Base-by-base conservation (phyloP, 768 basidiomycete species). In the Pleurotus ostreatus region DNA sequence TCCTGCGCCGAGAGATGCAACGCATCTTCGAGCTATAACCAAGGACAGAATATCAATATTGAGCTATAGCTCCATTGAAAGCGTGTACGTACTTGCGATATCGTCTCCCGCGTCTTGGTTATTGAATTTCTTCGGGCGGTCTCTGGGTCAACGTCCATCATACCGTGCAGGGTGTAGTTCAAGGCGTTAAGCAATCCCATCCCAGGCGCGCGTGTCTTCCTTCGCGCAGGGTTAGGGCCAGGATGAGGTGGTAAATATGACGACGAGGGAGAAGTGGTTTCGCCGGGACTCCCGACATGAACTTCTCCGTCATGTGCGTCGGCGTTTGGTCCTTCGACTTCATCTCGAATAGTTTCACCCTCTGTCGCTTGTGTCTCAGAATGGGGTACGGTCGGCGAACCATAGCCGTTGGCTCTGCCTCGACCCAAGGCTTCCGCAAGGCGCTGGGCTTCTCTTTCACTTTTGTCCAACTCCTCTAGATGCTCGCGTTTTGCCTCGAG, bases 121-220 rank as follows among this genome's bases (percentile, higher is more conserved):
- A 99, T 98, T 52, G 87, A 84, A 65, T 89, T 98, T 60, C 97
- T 79, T 58, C 97, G 78, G 4, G 96, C 95, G 15, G 90, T 92
- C 74, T 98, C 97, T 2, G 97, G 97, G 71, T 99, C 97, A 15
- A 91, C 91, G 63, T 99, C 97, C 88, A 99, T 98, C 86, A 98
- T 95, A 4, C 96, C 95, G 62, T 95, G 94, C 55, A 99, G 69
- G 20, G 94, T 95, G 71, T 97, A 95, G 65, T 89, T 94, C 43
- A 99, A 75, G 13, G 97, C 97, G 62, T 86, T 93, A 37, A 99
- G 65, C 20, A 99, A 73, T 16, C 92, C 94, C 80, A 91, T 91
- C 5, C 89, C 90, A 54, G 89, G 88, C 11, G 85, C 74, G 56
- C 81, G 79, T 53, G 79, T 71, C 67, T 78, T 78, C 57, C 79